Conservation (phyloP, 768 basidiomycete genomes). For the Rhizopogon rudus region DNA sequence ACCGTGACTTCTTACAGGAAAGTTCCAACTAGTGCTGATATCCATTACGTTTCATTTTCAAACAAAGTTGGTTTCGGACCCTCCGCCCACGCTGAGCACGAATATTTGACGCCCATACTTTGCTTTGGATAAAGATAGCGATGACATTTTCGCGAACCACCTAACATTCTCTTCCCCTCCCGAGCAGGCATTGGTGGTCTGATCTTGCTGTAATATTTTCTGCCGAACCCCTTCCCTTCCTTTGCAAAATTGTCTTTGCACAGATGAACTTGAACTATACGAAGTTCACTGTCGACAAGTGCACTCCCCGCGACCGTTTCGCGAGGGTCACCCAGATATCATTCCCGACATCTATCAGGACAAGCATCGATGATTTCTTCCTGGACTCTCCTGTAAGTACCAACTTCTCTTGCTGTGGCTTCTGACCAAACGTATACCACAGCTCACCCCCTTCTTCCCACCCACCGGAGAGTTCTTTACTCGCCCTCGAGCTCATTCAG, state of each 20-base stretch:
- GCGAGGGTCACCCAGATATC: slow-evolving; percentile 21
- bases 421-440: slow-evolving; percentile 2
- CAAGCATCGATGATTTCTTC: slow-evolving; percentile 25
- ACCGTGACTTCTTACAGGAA: not conserved
- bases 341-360: slow-evolving; percentile 29
- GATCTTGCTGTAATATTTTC: not conserved
- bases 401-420: not conserved
- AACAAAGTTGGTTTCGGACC: not conserved
- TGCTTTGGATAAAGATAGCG: slow-evolving; percentile 1
- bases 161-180: not conserved
- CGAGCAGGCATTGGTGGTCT: not conserved
- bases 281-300: slow-evolving; percentile 26
- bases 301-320: slow-evolving; percentile 22
- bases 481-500: slow-evolving; percentile 11
- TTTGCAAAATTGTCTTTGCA: not conserved
- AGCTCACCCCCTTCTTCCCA: slow-evolving; percentile 21
- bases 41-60: slow-evolving; percentile 1
- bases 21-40: not conserved
- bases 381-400: slow-evolving; percentile 23
- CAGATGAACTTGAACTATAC: slow-evolving; percentile 28
- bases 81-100: not conserved
- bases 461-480: slow-evolving; percentile 9
- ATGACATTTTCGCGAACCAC: not conserved
- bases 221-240: not conserved
- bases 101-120: not conserved